Evolutionary conservation across 148 eudicot genomes (phyloP), one percentile per base, ranked within the genome.

Genomic region (Nepenthes mirabilis): DNA sequence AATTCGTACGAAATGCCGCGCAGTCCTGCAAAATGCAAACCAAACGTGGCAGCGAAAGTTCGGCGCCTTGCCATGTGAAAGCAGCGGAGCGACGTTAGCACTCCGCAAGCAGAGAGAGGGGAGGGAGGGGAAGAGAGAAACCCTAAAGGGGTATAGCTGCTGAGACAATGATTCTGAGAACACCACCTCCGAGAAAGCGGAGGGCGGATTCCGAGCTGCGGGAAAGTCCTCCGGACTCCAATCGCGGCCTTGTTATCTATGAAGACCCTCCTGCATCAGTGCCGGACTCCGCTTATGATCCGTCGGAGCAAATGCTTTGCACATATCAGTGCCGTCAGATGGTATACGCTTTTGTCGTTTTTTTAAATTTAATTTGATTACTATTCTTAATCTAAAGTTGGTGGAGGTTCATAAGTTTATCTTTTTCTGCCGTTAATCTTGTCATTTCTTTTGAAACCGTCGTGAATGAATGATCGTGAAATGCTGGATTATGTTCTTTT

Each of bases 251-350:
- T 2, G 74, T 90, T 23, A 80, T 90, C 47, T 90, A 71, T 68
- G 97, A 91, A 76, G 95, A 87, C 54, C 82, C 78, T 48, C 75
- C 82, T 47, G 55, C 78, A 8, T 34, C 67, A 9, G 56, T 51
- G 12, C 56, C 56, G 47, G n/a, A 11, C 3, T n/a, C 52, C n/a
- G 6, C 52, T 49, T 11, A 11, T 11, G 81, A 79, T 37, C 64
- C 82, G 5, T 80, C 95, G 34, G 88, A 88, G 52, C 94, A 83
- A 36, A 63, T 85, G 86, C 86, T 91, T 11, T 93, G 98, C 85
- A 86, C 98, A 55, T 93, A 88, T 62, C 98, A 93, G 63, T 93
- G 98, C 72, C 96, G 91, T 47, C 98, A 88, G 69, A 75, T 93
- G 98, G 98, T 88, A 85, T 6, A 10, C 11, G 11, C 33, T 14